Evolutionary conservation across 768 basidiomycete species (phyloP).

Genomic region (Pisolithus albus): DNA sequence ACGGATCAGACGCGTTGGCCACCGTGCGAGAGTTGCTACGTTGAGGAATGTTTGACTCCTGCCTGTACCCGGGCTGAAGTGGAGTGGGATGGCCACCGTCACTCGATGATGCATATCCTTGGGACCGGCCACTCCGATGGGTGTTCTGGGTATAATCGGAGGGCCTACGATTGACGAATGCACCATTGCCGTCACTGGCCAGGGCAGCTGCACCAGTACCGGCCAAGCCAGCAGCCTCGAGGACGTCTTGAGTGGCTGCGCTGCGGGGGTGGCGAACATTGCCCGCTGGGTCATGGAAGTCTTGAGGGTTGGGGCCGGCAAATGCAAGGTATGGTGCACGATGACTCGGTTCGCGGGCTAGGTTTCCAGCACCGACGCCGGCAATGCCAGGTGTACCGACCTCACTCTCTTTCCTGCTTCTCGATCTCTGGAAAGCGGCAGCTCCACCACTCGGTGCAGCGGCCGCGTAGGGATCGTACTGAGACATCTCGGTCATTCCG

Average conservation of each 20-base stretch:
- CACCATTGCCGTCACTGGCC: constrained; percentile 2
- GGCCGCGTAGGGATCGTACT: constrained; percentile 31
- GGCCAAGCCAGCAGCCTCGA: constrained; percentile 22
- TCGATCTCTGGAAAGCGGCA: constrained; percentile 15
- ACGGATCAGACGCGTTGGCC: constrained; percentile 18
- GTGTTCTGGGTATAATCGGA: constrained; percentile 23
- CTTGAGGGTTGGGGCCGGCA: constrained; percentile 25
- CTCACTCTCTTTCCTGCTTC: constrained; percentile 25
- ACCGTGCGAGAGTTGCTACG: constrained; percentile 10
- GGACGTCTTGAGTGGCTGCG: constrained; percentile 16
- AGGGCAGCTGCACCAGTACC: constrained; percentile 10
- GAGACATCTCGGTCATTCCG: constrained; percentile 43
- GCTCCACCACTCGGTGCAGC: constrained; percentile 16
- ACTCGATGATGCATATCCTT: constrained; percentile 14
- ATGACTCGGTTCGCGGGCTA: constrained; percentile 22
- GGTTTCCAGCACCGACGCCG: constrained; percentile 28
- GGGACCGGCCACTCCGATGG: constrained; percentile 17
- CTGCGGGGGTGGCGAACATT: constrained; percentile 17
- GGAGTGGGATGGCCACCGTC: constrained; percentile 10
- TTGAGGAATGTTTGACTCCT: constrained; percentile 14
- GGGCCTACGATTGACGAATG: constrained; percentile 17
- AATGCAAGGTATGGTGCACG: constrained; percentile 35
- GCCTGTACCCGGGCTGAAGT: constrained; percentile 20
- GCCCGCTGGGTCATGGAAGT: constrained; percentile 8
- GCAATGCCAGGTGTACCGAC: constrained; percentile 36